Evolutionary conservation across 805 yeast species (phyloP).

Genomic region (Candida sithepensis): DNA sequence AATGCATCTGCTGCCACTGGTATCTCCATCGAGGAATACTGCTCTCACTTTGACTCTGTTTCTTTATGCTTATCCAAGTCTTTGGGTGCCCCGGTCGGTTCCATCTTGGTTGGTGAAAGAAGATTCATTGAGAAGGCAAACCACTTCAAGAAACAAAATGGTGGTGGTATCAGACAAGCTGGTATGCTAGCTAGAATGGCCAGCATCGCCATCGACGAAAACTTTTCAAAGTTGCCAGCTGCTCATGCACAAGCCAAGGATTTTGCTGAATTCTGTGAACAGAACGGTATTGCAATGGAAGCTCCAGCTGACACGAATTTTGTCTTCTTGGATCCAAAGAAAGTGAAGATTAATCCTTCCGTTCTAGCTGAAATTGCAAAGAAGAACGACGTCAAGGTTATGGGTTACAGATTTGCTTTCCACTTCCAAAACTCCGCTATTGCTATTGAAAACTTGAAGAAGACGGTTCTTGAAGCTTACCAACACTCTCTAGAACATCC

Average conservation of each 20-base stretch:
- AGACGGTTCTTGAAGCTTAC: conserved; percentile 52
- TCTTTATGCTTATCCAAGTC: conserved; percentile 85
- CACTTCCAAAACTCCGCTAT: conserved; percentile 62
- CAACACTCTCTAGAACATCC: conserved; percentile 53
- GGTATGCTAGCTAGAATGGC: conserved; percentile 83
- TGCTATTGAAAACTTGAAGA: conserved; percentile 52
- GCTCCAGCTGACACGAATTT: conserved; percentile 79
- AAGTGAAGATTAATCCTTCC: conserved; percentile 49
- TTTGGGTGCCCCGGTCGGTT: conserved; percentile 88
- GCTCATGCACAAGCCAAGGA: conserved; percentile 49
- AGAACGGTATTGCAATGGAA: conserved; percentile 53
- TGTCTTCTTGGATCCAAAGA: conserved; percentile 62
- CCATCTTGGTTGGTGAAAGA: conserved; percentile 67
- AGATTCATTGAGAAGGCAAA: conserved; percentile 62
- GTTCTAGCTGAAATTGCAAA: conserved; percentile 50
- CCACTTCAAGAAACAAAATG: conserved; percentile 83
- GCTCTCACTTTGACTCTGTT: conserved; percentile 75
- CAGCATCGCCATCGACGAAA: conserved; percentile 63
- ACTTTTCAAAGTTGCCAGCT: conserved; percentile 49
- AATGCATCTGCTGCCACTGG: conserved; percentile 76
- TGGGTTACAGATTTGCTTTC: conserved; percentile 77
- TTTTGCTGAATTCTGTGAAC: conserved; percentile 46
- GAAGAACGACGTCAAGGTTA: conserved; percentile 57
- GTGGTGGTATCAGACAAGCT: conserved; percentile 88
- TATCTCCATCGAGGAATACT: conserved; percentile 63